These are phyloP conservation scores for Sporobolomyces pararoseus DNA, from an alignment of 768 basidiomycete genomes.

Conservation along the genomic window DNA sequence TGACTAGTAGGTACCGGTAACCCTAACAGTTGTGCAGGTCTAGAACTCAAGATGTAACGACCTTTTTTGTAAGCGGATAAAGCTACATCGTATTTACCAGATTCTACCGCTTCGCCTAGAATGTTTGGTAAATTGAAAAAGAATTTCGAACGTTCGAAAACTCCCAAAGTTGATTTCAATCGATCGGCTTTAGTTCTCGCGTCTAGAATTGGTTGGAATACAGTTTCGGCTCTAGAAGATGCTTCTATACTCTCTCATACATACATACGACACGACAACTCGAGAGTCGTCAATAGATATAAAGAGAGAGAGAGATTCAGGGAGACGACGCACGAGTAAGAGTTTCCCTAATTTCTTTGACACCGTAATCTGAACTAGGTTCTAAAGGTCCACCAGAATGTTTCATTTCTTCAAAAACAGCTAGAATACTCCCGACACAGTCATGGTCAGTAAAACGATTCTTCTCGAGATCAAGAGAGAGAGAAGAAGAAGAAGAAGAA, in stretches of 20 bases:
- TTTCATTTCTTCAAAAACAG: conserved; percentile 85
- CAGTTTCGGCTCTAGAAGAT: conserved; percentile 87
- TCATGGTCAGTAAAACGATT: neutral
- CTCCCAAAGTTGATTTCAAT: conserved; percentile 82
- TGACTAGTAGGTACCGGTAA: conserved; percentile 56
- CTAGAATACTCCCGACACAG: conserved; percentile 52
- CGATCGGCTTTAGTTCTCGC: conserved; percentile 92
- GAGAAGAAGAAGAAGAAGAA: neutral
- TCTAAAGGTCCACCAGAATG: conserved; percentile 66
- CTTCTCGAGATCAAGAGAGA: neutral
- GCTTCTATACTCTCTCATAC: conserved; percentile 58
- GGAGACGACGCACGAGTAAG: conserved; percentile 64
- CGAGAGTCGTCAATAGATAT: neutral
- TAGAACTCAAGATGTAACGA: conserved; percentile 78
- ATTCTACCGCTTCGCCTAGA: conserved; percentile 81
- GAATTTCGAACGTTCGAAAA: conserved; percentile 95
- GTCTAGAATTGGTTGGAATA: conserved; percentile 92
- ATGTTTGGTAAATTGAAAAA: conserved; percentile 96
- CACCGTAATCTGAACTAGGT: conserved; percentile 72
- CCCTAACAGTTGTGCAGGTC: conserved; percentile 72
- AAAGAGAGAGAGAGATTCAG: neutral
- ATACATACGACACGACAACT: neutral
- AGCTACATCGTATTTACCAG: conserved; percentile 86
- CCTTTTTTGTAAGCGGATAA: conserved; percentile 97
- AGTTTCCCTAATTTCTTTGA: conserved; percentile 73